Conservation (phyloP, 768 basidiomycete species). For the Hericium alpestre region DNA sequence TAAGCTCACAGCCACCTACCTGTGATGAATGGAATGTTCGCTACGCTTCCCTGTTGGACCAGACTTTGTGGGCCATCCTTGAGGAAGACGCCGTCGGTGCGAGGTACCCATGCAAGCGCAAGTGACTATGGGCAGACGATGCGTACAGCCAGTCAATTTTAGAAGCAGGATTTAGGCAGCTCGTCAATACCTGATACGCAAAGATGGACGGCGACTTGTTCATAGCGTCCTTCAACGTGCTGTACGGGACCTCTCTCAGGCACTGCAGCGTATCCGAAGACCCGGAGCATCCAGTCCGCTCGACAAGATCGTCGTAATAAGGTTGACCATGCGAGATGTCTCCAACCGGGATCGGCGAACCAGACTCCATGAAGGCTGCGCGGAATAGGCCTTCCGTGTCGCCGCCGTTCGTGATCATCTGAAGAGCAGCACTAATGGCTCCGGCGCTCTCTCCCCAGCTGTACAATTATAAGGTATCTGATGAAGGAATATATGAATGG, state of each 20-base stretch:
- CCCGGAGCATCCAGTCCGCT: constrained; percentile 24
- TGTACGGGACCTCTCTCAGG: constrained; percentile 27
- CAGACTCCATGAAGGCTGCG: constrained; percentile 19
- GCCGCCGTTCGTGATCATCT: constrained; percentile 17
- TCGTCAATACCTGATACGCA: constrained; percentile 17
- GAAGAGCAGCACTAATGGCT: constrained; percentile 23
- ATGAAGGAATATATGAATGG: neutral
- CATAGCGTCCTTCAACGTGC: constrained; percentile 21
- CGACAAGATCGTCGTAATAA: constrained; percentile 32
- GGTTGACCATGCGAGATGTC: constrained; percentile 17
- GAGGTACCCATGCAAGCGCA: constrained; percentile 25
- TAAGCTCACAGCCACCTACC: neutral
- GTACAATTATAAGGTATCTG: constrained; percentile 16
- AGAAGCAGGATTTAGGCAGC: no score
- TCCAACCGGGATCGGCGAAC: constrained; percentile 14
- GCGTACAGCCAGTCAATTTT: no score
- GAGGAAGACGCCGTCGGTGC: constrained; percentile 30
- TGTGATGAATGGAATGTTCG: constrained; percentile 15
- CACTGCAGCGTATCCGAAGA: constrained; percentile 30
- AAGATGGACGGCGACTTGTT: constrained; percentile 20
- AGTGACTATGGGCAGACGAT: constrained; percentile 11
- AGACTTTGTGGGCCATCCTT: constrained; percentile 21
- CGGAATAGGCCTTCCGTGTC: constrained; percentile 15
- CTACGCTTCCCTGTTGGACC: constrained; percentile 24
- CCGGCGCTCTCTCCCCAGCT: constrained; percentile 30